Percentiles rank a stretch among this genome's conserved stretches.
Evolutionary conservation across 257 asterid genomes (phyloP).

Genomic region (Nemophila menziesii): DNA sequence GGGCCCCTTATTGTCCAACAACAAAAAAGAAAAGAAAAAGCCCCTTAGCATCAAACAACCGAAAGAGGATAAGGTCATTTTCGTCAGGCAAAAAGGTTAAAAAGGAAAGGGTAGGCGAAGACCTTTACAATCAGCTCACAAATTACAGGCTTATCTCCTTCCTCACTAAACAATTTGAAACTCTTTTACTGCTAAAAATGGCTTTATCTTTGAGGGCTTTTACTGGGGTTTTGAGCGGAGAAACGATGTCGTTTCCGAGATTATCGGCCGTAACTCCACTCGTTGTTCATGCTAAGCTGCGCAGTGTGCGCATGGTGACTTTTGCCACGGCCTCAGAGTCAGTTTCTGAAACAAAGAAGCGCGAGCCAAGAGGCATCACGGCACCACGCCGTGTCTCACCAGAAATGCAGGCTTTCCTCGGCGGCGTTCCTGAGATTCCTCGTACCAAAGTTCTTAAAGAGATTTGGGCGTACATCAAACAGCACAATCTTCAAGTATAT

Average conservation of each 20-base stretch:
- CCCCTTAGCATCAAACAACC: not conserved
- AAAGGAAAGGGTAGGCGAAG: not conserved
- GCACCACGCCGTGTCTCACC: conserved; percentile 17
- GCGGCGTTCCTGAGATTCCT: conserved; percentile 30
- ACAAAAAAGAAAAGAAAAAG: too few relatives aligned
- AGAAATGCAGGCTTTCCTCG: conserved; percentile 33
- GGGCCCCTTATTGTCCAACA: too few relatives aligned
- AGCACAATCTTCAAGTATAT: conserved; percentile 17
- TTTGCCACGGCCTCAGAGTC: conserved; percentile 23
- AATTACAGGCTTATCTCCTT: not conserved
- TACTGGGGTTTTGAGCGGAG: conserved; percentile 26
- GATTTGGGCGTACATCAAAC: conserved; percentile 19
- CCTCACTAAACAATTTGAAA: not conserved
- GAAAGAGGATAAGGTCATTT: not conserved
- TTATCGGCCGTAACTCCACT: conserved; percentile 12
- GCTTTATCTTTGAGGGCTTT: conserved; percentile 39
- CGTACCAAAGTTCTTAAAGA: conserved; percentile 19
- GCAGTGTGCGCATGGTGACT: conserved; percentile 24
- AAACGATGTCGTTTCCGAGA: conserved; percentile 20
- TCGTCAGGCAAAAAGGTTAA: not conserved
- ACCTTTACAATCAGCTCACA: not conserved
- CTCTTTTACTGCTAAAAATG: conserved; percentile 20
- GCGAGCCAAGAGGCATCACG: conserved; percentile 16
- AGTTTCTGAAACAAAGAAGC: conserved; percentile 11
- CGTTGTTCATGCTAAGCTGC: conserved; percentile 19